Conservation (phyloP, 225 moss, liverwort and hornwort species). For the Thuidium tamariscinum region DNA sequence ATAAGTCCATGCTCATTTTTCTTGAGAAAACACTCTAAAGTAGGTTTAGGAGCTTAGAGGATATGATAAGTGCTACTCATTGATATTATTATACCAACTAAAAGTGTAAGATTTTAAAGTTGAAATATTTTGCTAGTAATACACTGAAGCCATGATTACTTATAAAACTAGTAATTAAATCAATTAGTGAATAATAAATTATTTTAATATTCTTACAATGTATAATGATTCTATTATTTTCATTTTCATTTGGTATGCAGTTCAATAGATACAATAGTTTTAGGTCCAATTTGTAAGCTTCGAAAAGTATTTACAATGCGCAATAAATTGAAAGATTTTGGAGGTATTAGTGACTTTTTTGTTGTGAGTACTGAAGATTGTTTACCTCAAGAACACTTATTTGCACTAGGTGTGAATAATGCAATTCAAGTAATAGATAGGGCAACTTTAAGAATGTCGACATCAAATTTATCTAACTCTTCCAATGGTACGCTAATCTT, state of each 20-base stretch:
- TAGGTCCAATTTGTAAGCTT: slow-evolving; percentile 75
- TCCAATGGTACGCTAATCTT: slow-evolving; percentile 6
- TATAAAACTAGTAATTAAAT: no score
- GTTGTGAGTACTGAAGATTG: slow-evolving; percentile 11
- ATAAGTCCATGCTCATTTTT: no score
- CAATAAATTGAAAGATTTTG: slow-evolving; percentile 25
- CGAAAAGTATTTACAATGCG: slow-evolving; percentile 92
- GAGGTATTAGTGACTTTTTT: background rate
- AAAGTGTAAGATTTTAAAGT: background rate
- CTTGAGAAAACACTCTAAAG: no score
- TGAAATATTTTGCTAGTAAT: no score
- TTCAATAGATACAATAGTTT: slow-evolving; percentile 62
- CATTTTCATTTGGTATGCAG: background rate
- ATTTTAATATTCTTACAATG: background rate
- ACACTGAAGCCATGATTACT: fast-evolving
- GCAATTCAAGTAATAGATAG: slow-evolving; percentile 54
- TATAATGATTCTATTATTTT: background rate
- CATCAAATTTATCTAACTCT: background rate
- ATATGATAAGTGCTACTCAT: fast-evolving
- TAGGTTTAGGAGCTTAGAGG: no score
- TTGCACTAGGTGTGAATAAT: slow-evolving; percentile 54
- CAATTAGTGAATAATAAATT: background rate
- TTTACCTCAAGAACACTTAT: slow-evolving; percentile 71
- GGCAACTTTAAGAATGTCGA: slow-evolving; percentile 4
- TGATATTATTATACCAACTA: background rate